Evolutionary conservation across 768 basidiomycete species (phyloP).

Genomic region (Trametes meyenii): DNA sequence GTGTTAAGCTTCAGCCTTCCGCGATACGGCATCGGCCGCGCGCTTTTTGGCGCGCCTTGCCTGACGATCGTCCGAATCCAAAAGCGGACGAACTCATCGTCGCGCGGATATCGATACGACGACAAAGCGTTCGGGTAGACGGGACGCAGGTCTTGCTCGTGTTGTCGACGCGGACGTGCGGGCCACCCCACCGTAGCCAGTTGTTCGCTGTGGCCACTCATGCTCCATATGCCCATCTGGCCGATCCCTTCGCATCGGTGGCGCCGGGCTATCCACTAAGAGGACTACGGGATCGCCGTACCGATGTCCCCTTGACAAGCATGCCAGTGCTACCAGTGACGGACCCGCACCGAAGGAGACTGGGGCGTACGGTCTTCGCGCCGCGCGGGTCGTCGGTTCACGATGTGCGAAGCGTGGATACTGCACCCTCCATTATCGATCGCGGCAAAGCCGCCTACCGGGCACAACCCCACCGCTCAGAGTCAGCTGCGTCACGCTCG

Average conservation of each 20-base stretch:
- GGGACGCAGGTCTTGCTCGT: not conserved
- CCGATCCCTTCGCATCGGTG: not conserved
- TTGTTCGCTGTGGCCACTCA: not conserved
- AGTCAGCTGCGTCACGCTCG: not conserved
- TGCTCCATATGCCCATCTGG: not conserved
- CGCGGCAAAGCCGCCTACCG: too few relatives aligned
- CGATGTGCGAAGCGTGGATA: too few relatives aligned
- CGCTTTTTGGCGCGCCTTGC: not conserved
- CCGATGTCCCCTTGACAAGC: not conserved
- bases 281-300: not conserved
- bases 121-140: not conserved
- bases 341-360: not conserved
- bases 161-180: slow-evolving; percentile 1
- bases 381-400: too few relatives aligned
- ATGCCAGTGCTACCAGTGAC: not conserved
- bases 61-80: not conserved
- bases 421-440: too few relatives aligned
- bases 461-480: not conserved
- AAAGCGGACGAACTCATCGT: not conserved
- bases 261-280: slow-evolving; percentile 6
- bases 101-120: slow-evolving; percentile 5
- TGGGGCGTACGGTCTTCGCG: too few relatives aligned
- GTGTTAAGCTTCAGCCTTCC: not conserved
- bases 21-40: not conserved
- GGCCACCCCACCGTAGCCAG: not conserved